Conservation (phyloP, 495 filamentous ascomycete species). For the Pseudevernia furfuracea region DNA sequence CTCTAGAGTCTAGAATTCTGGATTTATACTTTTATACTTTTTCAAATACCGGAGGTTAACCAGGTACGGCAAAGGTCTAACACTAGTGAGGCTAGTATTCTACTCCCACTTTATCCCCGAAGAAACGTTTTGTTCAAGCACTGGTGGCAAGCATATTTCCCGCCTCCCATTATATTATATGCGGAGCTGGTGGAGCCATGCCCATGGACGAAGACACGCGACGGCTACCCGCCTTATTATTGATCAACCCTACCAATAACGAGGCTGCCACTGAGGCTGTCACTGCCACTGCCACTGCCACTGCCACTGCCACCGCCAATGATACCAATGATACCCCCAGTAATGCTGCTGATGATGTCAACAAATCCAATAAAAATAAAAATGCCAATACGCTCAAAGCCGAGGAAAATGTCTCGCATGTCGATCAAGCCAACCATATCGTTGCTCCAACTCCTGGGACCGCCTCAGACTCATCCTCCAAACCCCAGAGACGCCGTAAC, state of each 20-base stretch:
- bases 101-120: neutral
- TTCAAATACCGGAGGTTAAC: too few relatives aligned
- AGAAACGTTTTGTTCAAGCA: too few relatives aligned
- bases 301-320: too few relatives aligned
- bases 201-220: neutral
- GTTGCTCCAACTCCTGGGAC: constrained; percentile 4
- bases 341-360: too few relatives aligned
- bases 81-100: too few relatives aligned
- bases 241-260: neutral
- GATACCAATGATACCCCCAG: neutral
- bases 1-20: too few relatives aligned
- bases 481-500: constrained; percentile 40
- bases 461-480: constrained; percentile 11
- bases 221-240: neutral
- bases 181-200: too few relatives aligned
- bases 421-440: neutral
- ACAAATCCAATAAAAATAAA: too few relatives aligned
- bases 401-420: neutral
- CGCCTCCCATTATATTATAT: neutral
- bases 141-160: too few relatives aligned
- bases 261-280: neutral
- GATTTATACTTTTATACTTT: too few relatives aligned
- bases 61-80: too few relatives aligned
- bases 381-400: neutral
- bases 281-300: too few relatives aligned